These are phyloP conservation scores for Aspergillus cejpii DNA, from an alignment of 2,329 filamentous ascomycete genomes.

Conservation along the genomic window DNA sequence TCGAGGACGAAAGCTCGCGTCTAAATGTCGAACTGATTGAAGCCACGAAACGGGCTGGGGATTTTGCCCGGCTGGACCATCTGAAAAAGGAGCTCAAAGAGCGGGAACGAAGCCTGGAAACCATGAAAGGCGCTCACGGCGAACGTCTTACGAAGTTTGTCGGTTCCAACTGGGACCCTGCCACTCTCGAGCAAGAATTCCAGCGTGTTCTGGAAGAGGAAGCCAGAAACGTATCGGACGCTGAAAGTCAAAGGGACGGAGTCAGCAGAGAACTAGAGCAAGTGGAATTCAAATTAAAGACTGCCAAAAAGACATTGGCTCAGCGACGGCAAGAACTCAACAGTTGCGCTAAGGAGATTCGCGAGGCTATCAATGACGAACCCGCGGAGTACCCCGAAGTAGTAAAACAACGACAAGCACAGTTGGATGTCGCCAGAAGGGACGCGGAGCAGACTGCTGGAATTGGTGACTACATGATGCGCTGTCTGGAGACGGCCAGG, in stretches of 20 bases:
- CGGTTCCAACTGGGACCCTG: conserved; percentile 60
- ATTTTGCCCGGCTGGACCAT: conserved; percentile 76
- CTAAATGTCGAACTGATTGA: conserved; percentile 76
- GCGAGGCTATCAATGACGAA: conserved; percentile 51
- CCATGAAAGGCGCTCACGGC: conserved; percentile 67
- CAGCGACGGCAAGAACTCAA: conserved; percentile 58
- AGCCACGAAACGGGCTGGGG: conserved; percentile 70
- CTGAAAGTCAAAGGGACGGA: conserved; percentile 63
- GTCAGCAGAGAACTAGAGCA: conserved; percentile 67
- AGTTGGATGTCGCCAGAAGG: conserved; percentile 50
- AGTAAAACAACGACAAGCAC: conserved; percentile 47
- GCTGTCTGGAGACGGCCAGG: conserved; percentile 60
- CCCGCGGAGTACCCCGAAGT: conserved; percentile 47
- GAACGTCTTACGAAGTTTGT: conserved; percentile 62
- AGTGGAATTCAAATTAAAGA: conserved; percentile 65
- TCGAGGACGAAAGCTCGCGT: conserved; percentile 66
- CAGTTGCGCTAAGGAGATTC: conserved; percentile 56
- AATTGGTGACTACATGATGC: conserved; percentile 63
- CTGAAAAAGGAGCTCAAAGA: conserved; percentile 73
- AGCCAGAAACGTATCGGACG: conserved; percentile 53
- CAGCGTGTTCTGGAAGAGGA: conserved; percentile 57
- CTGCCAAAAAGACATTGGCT: conserved; percentile 56
- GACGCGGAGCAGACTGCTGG: conserved; percentile 63
- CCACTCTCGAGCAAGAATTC: conserved; percentile 64
- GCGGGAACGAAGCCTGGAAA: conserved; percentile 66